Conservation (phyloP, 176 grass and related monocot genomes). For the Coix lacrymajobi region DNA sequence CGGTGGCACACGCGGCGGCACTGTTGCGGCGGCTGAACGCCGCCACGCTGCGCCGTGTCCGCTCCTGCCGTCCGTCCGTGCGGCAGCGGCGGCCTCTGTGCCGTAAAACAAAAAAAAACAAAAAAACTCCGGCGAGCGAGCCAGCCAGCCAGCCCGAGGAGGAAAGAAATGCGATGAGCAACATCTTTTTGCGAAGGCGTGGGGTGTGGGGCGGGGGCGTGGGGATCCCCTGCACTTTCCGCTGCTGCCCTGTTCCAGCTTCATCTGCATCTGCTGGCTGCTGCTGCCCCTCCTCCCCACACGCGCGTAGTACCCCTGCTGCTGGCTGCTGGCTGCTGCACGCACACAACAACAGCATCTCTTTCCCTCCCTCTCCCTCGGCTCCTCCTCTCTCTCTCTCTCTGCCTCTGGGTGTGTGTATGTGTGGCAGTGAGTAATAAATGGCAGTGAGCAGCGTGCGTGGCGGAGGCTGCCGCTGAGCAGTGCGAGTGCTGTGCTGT, state of each 20-base stretch:
- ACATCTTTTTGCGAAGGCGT: constrained; percentile 26
- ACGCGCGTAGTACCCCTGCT: constrained; percentile 3
- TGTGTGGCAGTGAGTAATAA: constrained; percentile 38
- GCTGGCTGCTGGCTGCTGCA: not conserved
- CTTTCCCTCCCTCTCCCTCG: not conserved
- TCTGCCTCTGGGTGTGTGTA: not conserved
- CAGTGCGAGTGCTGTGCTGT: not conserved
- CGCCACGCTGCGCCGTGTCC: not conserved
- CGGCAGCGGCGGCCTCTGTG: not conserved
- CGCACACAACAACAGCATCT: not conserved
- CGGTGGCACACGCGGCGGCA: not conserved
- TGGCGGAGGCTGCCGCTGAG: constrained; percentile 11
- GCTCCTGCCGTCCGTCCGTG: not conserved
- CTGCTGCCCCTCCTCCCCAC: not conserved
- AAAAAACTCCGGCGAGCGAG: not conserved
- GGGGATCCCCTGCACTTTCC: constrained; percentile 46
- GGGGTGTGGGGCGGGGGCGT: not conserved
- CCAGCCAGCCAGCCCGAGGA: not conserved
- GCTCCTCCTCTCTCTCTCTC: not conserved
- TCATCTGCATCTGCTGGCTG: constrained; percentile 1
- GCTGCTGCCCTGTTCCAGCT: constrained; percentile 26
- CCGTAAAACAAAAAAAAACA: too few relatives aligned
- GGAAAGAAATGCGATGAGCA: not conserved
- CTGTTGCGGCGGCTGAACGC: not conserved
- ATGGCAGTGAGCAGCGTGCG: constrained; percentile 32